phyloP scores from a whole-genome alignment of 2,329 filamentous ascomycete species.

The Chaetoscypha palmicola region DNA sequence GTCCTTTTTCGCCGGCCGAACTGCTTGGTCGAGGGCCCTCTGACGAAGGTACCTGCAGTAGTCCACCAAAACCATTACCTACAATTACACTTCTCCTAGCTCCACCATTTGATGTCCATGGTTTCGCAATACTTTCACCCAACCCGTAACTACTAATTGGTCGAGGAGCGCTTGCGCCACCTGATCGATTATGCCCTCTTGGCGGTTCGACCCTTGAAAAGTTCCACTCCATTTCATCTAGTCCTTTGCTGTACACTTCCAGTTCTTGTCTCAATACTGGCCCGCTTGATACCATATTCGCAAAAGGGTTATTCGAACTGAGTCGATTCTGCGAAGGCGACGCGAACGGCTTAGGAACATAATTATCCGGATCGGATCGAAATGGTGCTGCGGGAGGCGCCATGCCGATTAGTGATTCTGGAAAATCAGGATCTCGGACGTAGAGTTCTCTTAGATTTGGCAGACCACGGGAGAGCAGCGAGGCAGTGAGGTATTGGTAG shows the following conservation, averaged over 20 bases:
- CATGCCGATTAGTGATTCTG: conserved; percentile 65
- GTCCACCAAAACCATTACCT: conserved; percentile 60
- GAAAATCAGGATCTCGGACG: conserved; percentile 77
- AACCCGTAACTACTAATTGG: conserved; percentile 39
- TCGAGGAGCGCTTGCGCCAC: conserved; percentile 33
- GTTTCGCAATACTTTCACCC: conserved; percentile 35
- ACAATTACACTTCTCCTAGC: conserved; percentile 56
- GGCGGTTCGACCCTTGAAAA: conserved; percentile 53
- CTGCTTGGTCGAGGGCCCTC: conserved; percentile 32
- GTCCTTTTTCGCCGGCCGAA: conserved; percentile 22
- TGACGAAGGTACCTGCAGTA: conserved; percentile 54
- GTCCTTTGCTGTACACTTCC: conserved; percentile 58
- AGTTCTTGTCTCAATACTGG: conserved; percentile 47
- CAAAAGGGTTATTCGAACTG: conserved; percentile 31
- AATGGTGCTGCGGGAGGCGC: conserved; percentile 55
- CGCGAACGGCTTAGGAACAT: conserved; percentile 20
- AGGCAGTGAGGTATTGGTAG: conserved; percentile 81
- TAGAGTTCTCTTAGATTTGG: conserved; percentile 72
- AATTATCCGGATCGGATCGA: conserved; percentile 32
- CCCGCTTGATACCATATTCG: conserved; percentile 14
- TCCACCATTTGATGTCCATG: conserved; percentile 41
- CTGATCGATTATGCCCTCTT: conserved; percentile 31
- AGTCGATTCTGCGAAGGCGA: conserved; percentile 20
- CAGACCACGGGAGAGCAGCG: conserved; percentile 67
- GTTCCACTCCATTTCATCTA: conserved; percentile 62